Evolutionary conservation across 176 grass and related monocot species (phyloP).

Genomic region (Saccharum spontaneum): DNA sequence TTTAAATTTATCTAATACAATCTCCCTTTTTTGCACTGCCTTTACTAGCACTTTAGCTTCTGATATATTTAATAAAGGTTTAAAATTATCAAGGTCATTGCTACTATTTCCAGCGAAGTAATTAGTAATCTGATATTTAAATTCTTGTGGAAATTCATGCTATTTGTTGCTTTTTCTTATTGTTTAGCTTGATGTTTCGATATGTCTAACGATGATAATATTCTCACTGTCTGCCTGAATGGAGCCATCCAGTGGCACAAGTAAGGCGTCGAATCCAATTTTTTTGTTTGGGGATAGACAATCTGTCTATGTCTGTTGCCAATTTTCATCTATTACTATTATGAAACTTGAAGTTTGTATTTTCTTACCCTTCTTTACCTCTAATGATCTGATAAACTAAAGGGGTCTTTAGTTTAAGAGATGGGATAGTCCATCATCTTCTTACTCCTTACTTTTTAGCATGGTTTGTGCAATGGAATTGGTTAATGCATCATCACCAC

Average conservation of each 20-base stretch:
- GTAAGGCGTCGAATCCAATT: background rate
- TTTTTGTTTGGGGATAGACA: background rate
- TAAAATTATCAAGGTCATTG: background rate
- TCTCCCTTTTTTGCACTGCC: background rate
- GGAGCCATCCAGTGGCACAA: background rate
- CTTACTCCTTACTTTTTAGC: too few species aligned
- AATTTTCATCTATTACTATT: background rate
- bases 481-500: too few species aligned
- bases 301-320: background rate
- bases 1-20: background rate
- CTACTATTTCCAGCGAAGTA: background rate
- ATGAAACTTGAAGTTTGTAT: background rate
- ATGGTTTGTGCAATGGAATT: too few species aligned
- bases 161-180: background rate
- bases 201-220: background rate
- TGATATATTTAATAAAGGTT: background rate
- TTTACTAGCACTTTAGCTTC: background rate
- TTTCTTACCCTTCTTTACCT: background rate
- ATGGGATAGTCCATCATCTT: too few species aligned
- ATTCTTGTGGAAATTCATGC: background rate
- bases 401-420: too few species aligned
- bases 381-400: background rate
- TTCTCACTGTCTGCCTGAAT: background rate
- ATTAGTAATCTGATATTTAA: background rate
- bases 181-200: background rate